A percentile compares a stretch with the other conserved stretches of the same genome.
Conservation (phyloP, 1,284 basidiomycete species). For the Puccinia hordei region DNA sequence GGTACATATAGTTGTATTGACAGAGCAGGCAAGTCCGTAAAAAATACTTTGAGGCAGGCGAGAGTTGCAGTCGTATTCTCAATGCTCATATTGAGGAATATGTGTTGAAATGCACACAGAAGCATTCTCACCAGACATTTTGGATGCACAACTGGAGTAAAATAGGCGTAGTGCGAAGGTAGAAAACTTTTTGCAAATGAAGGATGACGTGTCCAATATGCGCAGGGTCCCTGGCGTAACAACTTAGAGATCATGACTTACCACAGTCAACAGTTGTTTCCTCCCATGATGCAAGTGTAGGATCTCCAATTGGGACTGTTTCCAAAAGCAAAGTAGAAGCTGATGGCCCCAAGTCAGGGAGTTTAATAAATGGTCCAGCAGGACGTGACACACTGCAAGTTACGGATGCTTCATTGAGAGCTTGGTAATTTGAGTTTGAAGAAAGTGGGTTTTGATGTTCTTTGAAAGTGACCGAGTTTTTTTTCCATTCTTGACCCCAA, state of each 20-base stretch:
- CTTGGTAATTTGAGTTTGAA: too few relatives aligned
- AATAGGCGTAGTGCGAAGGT: background rate
- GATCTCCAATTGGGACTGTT: background rate
- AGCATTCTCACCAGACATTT: background rate
- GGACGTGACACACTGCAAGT: background rate
- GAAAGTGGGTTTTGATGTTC: too few relatives aligned
- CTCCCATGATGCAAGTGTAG: background rate
- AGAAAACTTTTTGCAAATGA: background rate
- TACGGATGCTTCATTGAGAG: too few relatives aligned
- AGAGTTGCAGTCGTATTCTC: background rate
- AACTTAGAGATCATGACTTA: too few relatives aligned
- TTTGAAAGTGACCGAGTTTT: too few relatives aligned
- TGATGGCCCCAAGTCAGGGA: background rate
- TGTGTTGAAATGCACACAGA: background rate
- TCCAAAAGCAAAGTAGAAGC: too few relatives aligned
- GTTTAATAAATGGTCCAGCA: background rate
- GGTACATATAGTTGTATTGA: background rate
- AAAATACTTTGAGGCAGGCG: background rate
- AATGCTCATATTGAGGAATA: background rate
- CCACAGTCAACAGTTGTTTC: background rate
- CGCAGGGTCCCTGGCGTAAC: too few relatives aligned
- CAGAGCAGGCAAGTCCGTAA: background rate
- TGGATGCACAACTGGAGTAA: background rate
- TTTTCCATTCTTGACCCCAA: too few relatives aligned
- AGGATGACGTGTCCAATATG: too few relatives aligned